These are phyloP conservation scores for Pestalotiopsis sp. DNA, from an alignment of 2,329 filamentous ascomycete species.

Conservation along the genomic window DNA sequence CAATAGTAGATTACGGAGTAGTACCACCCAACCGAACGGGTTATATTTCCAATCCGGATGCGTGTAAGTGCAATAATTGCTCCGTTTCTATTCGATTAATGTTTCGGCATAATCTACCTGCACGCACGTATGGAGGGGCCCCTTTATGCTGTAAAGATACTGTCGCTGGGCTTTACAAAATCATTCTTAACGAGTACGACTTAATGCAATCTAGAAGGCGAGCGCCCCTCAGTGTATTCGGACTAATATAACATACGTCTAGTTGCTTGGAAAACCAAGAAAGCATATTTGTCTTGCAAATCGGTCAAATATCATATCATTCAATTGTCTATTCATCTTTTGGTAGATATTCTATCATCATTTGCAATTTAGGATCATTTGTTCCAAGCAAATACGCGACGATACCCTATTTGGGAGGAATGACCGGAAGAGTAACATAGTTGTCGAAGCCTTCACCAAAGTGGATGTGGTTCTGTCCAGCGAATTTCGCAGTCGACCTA, in stretches of 20 bases:
- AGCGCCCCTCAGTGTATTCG: no score
- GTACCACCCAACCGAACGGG: not conserved
- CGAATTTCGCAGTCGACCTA: conserved; percentile 42
- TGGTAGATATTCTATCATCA: not conserved
- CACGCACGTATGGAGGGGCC: not conserved
- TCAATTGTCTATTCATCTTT: not conserved
- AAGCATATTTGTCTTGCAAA: no score
- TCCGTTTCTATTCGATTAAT: not conserved
- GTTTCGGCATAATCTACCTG: not conserved
- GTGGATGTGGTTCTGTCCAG: conserved; percentile 47
- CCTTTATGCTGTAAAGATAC: not conserved
- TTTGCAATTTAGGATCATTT: not conserved
- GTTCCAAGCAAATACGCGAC: not conserved
- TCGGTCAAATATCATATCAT: no score
- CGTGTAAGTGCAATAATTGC: not conserved
- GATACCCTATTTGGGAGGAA: conserved; percentile 38
- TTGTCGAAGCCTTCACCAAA: conserved; percentile 46
- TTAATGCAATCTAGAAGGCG: no score
- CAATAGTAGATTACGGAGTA: not conserved
- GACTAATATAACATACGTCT: no score
- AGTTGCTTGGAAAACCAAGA: no score
- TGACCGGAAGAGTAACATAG: conserved; percentile 48
- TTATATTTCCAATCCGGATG: not conserved
- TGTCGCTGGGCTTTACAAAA: not conserved
- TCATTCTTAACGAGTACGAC: not conserved